Conservation (phyloP, 352 stramenopile species). For the Detonula confervacea region DNA sequence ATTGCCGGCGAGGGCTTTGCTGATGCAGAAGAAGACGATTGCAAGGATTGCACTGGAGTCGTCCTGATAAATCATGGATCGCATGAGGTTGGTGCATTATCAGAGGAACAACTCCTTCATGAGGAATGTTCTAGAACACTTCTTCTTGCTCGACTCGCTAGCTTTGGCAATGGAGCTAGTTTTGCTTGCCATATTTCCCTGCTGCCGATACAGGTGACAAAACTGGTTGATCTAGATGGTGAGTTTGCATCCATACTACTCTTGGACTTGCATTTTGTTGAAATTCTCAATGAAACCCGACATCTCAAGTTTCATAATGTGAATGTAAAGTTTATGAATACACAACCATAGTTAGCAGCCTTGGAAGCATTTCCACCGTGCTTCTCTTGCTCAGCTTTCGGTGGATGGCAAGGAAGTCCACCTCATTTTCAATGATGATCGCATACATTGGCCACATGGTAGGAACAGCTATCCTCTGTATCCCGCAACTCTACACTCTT, state of each 20-base stretch:
- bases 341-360: slow-evolving; percentile 1
- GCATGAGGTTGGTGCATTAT: too few relatives aligned
- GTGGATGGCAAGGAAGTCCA: background rate
- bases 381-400: background rate
- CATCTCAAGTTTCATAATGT: too few relatives aligned
- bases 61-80: too few relatives aligned
- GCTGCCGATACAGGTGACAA: background rate
- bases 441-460: background rate
- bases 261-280: too few relatives aligned
- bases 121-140: background rate
- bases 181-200: background rate
- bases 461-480: background rate
- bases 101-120: too few relatives aligned
- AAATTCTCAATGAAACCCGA: too few relatives aligned
- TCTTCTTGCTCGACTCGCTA: background rate
- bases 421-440: background rate
- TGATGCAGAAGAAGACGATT: too few relatives aligned
- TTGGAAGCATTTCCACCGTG: background rate
- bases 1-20: too few relatives aligned
- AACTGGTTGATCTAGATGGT: background rate
- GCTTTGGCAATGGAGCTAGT: background rate
- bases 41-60: too few relatives aligned
- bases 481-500: slow-evolving; percentile 1
- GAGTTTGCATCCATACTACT: too few relatives aligned
- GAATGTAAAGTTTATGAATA: slow-evolving; percentile 12